Conservation (phyloP, 2,329 filamentous ascomycete genomes). For the Aspergillus flavus region DNA sequence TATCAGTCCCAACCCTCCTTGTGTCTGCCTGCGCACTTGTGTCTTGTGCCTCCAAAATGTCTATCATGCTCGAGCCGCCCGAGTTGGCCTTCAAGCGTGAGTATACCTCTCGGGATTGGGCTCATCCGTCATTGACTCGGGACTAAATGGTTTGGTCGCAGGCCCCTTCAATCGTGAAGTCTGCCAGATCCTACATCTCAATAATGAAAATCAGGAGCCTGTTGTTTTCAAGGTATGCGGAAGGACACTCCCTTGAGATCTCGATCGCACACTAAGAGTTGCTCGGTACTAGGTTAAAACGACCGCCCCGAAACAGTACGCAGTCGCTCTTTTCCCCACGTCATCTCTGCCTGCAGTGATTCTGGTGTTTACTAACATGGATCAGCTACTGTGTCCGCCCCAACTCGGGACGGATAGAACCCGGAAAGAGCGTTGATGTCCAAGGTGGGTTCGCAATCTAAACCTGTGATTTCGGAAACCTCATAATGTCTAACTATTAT, state of each 20-base stretch:
- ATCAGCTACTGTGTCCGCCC: conserved; percentile 93
- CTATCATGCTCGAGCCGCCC: conserved; percentile 86
- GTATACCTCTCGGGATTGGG: conserved; percentile 17
- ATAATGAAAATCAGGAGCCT: conserved; percentile 60
- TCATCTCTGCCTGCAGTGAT: background rate
- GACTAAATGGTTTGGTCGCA: conserved; percentile 37
- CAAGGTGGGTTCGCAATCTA: conserved; percentile 63
- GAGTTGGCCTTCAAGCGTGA: conserved; percentile 92
- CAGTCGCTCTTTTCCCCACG: conserved; percentile 23
- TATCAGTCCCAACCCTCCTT: conserved; percentile 9
- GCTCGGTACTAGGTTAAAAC: conserved; percentile 79
- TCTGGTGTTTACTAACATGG: conserved; percentile 21
- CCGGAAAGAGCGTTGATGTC: conserved; percentile 87
- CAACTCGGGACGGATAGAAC: conserved; percentile 94
- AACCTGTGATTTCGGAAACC: background rate
- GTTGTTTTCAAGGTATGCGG: conserved; percentile 65
- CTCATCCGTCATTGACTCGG: conserved; percentile 5
- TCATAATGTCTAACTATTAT: conserved; percentile 7
- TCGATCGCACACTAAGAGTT: conserved; percentile 29
- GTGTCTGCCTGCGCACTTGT: background rate
- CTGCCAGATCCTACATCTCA: conserved; percentile 61
- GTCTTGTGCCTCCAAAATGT: conserved; percentile 64
- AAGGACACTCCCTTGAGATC: conserved; percentile 6
- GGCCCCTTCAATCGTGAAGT: conserved; percentile 68
- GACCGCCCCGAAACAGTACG: conserved; percentile 97